Base-by-base conservation (phyloP, 2,329 filamentous ascomycete species). In the Byssoonygena ceratinophila region DNA sequence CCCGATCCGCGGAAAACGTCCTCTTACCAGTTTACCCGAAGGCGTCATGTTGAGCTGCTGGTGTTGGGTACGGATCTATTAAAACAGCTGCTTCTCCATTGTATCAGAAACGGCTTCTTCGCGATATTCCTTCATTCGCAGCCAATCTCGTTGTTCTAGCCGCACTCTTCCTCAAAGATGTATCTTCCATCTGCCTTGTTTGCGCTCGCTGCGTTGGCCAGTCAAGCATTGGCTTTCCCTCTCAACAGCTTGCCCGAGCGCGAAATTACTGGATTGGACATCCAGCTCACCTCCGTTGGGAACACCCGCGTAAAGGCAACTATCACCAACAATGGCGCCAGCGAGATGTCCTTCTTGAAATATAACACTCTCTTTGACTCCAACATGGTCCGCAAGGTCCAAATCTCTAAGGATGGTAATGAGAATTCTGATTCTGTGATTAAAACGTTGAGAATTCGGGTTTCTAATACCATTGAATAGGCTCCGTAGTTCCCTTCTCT, bases 301-400 rank as follows among this genome's bases (percentile, higher is more conserved):
- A 64, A 65, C 47, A 68, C 66, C n/a, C 60, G 56, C 18, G 62
- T 70, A 56, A 69, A 68, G 52, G 67, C 67, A 5, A 59, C 64
- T 4, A 60, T 70, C 14, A 66, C 63, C 49, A 69, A 70, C 58
- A 63, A 57, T n/a, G 67, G 63, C 12, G 55, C 43, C 8, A 59
- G 66, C 25, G 57, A 62, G 11, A 57, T 69, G 12, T 67, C 60
- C 11, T 64, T 68, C 51, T 58, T 70, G 45, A 66, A 68, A 46
- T 61, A 65, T 16, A 68, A 68, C 57, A 67, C 68, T 54, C 65
- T 70, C 58, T 54, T 60, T 22, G 66, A 69, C 39, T 52, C 44
- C 6, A 58, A 61, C 3, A 65, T 65, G 1, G 63, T 68, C 14
- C 62, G 67, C 57, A 69, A 69, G 58, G 66, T 68, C 9, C 54